Conservation (phyloP, 768 basidiomycete genomes). For the Lentinula lateritia region DNA sequence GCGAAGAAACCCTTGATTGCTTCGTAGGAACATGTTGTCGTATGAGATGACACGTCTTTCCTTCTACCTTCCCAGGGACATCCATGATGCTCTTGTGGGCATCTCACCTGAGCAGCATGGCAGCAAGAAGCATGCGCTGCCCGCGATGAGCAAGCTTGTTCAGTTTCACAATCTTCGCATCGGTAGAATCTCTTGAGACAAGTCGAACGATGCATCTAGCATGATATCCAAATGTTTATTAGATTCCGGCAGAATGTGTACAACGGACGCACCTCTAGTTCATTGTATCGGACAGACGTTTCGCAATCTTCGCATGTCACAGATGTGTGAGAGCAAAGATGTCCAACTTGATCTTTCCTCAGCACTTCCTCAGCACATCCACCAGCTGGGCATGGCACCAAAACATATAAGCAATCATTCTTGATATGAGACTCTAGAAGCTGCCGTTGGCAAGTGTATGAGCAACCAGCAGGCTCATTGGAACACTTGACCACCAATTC, state of each 20-base stretch:
- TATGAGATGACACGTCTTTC: slow-evolving; percentile 29
- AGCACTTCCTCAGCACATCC: slow-evolving; percentile 39
- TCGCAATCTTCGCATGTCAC: slow-evolving; percentile 36
- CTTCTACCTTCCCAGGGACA: slow-evolving; percentile 51
- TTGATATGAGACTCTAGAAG: slow-evolving; percentile 56
- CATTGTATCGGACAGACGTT: slow-evolving; percentile 23
- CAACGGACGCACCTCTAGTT: slow-evolving; percentile 29
- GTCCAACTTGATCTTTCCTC: slow-evolving; percentile 39
- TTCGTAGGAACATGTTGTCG: slow-evolving; percentile 49
- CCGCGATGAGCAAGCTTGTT: slow-evolving; percentile 27
- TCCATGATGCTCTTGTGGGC: slow-evolving; percentile 43
- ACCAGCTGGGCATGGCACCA: slow-evolving; percentile 43
- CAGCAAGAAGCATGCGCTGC: slow-evolving; percentile 33
- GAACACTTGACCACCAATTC: slow-evolving; percentile 75
- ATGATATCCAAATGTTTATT: not conserved
- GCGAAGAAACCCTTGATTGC: slow-evolving; percentile 55
- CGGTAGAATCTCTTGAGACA: slow-evolving; percentile 30
- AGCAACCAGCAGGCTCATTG: slow-evolving; percentile 54
- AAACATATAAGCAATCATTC: slow-evolving; percentile 53
- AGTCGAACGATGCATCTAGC: slow-evolving; percentile 31
- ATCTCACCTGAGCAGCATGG: slow-evolving; percentile 30
- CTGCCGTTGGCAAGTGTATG: slow-evolving; percentile 61
- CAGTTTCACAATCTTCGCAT: slow-evolving; percentile 36
- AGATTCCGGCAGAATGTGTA: not conserved
- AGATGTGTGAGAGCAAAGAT: slow-evolving; percentile 28